phyloP scores from a whole-genome alignment of 495 filamentous ascomycete species.

The Penicillium egyptiacum region DNA sequence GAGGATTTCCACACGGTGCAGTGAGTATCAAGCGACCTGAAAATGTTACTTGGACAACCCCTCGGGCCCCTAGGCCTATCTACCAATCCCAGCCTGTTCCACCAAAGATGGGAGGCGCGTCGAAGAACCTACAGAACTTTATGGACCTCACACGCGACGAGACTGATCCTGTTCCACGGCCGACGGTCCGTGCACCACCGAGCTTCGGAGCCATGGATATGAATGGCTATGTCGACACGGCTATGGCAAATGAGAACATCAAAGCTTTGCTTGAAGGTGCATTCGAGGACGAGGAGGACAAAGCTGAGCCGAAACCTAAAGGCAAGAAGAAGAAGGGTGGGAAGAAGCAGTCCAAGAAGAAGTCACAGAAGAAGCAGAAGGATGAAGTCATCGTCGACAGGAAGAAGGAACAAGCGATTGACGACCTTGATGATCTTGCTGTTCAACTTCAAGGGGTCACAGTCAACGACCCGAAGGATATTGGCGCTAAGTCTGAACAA shows the following conservation, averaged over 20 bases:
- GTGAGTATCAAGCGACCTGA: slow-evolving; percentile 50
- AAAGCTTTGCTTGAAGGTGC: slow-evolving; percentile 85
- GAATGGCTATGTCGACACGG: slow-evolving; percentile 70
- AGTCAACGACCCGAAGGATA: slow-evolving; percentile 42
- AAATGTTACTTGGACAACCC: slow-evolving; percentile 42
- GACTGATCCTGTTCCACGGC: slow-evolving; percentile 14
- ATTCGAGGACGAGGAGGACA: slow-evolving; percentile 78
- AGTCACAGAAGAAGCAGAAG: slow-evolving; percentile 34
- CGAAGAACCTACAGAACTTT: slow-evolving; percentile 43
- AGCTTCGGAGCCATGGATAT: slow-evolving; percentile 53
- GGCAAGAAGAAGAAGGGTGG: slow-evolving; percentile 52
- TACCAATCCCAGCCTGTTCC: slow-evolving; percentile 46
- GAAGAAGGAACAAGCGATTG: slow-evolving; percentile 25
- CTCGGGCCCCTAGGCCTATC: slow-evolving; percentile 39
- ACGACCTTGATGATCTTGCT: slow-evolving; percentile 54
- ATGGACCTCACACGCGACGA: slow-evolving; percentile 47
- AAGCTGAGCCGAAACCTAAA: slow-evolving; percentile 50
- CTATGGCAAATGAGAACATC: slow-evolving; percentile 78
- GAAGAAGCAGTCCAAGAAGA: slow-evolving; percentile 41
- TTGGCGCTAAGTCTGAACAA: slow-evolving; percentile 18
- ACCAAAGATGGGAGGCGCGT: slow-evolving; percentile 32
- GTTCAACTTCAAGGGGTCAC: slow-evolving; percentile 60
- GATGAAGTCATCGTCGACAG: slow-evolving; percentile 34
- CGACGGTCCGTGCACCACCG: slow-evolving; percentile 6
- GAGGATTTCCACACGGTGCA: slow-evolving; percentile 27